Evolutionary conservation across 768 basidiomycete species (phyloP).

Genomic region (Imleria badia): DNA sequence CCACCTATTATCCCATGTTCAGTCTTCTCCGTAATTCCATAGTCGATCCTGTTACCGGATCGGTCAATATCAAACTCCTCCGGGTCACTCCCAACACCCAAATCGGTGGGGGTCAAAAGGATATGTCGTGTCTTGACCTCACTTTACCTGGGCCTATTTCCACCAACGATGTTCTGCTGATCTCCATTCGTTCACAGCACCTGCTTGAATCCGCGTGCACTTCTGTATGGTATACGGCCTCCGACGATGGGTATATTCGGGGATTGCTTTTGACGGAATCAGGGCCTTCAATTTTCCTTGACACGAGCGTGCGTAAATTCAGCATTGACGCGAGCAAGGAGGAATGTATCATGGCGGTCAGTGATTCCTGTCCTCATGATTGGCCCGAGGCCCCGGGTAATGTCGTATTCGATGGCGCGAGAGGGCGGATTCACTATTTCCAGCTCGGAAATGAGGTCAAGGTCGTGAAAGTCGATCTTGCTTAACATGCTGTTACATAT

Average conservation of each 20-base stretch:
- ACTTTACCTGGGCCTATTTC: background rate
- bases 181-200: background rate
- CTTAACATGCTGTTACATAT: too few species aligned
- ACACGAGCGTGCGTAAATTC: background rate
- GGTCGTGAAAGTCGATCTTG: too few species aligned
- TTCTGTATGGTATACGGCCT: background rate
- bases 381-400: too few species aligned
- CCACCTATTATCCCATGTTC: background rate
- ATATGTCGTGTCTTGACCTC: background rate
- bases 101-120: too few species aligned
- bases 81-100: background rate
- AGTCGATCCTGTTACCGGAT: background rate
- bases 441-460: too few species aligned
- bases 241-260: background rate
- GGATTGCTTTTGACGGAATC: background rate
- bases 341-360: background rate
- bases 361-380: background rate
- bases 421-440: background rate
- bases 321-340: background rate
- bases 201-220: background rate
- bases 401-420: background rate
- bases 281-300: background rate
- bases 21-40: background rate
- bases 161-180: background rate
- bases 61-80: background rate